phyloP scores from a whole-genome alignment of 768 basidiomycete species.

The Macrocybe gigantea region DNA sequence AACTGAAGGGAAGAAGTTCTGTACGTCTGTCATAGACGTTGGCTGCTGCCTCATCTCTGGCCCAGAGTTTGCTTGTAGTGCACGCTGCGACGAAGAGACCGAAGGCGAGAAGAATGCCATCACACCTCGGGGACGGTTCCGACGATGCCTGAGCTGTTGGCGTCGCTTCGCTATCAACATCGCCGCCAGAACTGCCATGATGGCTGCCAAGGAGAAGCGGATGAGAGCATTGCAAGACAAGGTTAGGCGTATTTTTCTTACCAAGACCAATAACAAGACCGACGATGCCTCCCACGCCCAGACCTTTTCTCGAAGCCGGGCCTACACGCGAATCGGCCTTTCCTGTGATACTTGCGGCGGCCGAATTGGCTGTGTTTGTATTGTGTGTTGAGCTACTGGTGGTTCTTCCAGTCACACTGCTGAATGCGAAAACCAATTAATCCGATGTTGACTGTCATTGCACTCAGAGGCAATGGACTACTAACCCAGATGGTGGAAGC shows the following conservation, averaged over 20 bases:
- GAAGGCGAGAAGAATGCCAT: conserved; percentile 3
- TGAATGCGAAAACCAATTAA: too few species aligned
- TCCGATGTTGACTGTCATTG: not conserved
- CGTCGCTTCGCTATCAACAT: conserved; percentile 10
- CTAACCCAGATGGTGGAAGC: not conserved
- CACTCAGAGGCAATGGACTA: not conserved
- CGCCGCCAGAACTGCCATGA: conserved; percentile 2
- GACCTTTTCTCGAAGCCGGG: conserved; percentile 1
- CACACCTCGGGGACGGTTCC: conserved; percentile 11
- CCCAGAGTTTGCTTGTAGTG: too few species aligned
- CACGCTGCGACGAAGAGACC: not conserved
- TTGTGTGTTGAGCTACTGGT: too few species aligned
- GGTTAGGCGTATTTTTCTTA: conserved; percentile 1
- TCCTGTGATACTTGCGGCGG: too few species aligned
- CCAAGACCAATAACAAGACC: conserved; percentile 13
- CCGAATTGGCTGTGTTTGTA: too few species aligned
- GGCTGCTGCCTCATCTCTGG: too few species aligned
- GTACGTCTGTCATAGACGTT: too few species aligned
- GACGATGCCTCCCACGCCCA: conserved; percentile 13
- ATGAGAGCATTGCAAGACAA: not conserved
- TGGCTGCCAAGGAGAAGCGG: not conserved
- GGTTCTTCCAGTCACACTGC: too few species aligned
- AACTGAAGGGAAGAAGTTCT: too few species aligned
- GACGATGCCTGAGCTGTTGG: conserved; percentile 5
- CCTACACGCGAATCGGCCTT: too few species aligned